Evolutionary conservation across 805 yeast genomes (phyloP), one percentile per base, ranked within the genome.

Genomic region (Komagataella phaffii): DNA sequence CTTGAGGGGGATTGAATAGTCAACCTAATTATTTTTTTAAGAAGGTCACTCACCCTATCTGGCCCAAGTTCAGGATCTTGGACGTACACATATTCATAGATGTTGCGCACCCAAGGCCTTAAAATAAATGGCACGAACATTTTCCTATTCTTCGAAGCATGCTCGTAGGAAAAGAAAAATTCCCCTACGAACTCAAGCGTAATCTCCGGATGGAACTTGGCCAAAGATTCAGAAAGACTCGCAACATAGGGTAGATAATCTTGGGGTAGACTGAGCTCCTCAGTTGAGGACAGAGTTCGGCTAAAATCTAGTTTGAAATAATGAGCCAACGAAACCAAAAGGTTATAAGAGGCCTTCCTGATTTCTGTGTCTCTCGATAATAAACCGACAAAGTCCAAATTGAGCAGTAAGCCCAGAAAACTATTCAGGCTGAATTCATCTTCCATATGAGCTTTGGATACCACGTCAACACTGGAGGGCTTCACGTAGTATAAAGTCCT

Each of bases 101-200:
- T 70, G 57, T 87, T 84, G 21, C 75, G 75, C 14, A 85, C 71
- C 95, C 96, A 88, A 2, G 93, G 90, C 0, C 85, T 70, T 8
- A 81, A 67, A 59, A 80, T 81, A 50, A 75, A 59, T 17, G 71
- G 70, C 1, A 79, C 73, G 52, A 73, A 66, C n/a, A 70, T 57
- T 49, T 70, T 61, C 60, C 67, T 52, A 6, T 62, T 67, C 0
- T 51, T 53, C 0, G 68, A 64, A 18, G 74, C 58, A 49, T 64
- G 66, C 2, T 71, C 77, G 53, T 73, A 75, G 1, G 85, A 79
- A 44, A 68, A 69, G 61, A 81, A 76, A 56, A 75, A 74, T 0
- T 76, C 74, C 18, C 55, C 56, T 21, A 77, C 55, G 52, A 86
- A 77, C 48, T 82, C 76, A 53, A 74, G 74, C 0, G 95, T 77